phyloP scores from a whole-genome alignment of 495 filamentous ascomycete genomes.

The Aspergillus haitiensis region DNA sequence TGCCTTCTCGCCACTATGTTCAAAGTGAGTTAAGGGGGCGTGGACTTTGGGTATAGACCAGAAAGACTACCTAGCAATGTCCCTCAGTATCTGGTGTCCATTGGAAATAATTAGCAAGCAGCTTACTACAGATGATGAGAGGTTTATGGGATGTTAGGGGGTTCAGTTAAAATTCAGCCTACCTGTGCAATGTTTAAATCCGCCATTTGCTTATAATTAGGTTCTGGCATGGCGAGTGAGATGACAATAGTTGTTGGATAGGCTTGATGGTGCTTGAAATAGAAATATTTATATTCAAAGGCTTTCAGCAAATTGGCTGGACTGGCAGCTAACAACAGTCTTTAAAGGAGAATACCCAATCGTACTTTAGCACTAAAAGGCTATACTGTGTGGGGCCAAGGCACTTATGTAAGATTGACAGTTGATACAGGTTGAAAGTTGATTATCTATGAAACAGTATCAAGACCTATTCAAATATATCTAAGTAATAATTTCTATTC shows the following conservation, averaged over 20 bases:
- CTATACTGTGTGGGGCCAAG: too few species aligned
- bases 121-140: conserved; percentile 7
- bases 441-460: too few species aligned
- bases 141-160: conserved; percentile 17
- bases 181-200: conserved; percentile 6
- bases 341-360: too few species aligned
- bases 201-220: neutral
- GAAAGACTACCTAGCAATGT: conserved; percentile 1
- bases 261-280: neutral
- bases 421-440: too few species aligned
- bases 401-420: too few species aligned
- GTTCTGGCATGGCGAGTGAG: conserved; percentile 7
- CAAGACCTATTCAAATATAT: too few species aligned
- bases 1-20: conserved; percentile 54
- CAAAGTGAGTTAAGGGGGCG: neutral
- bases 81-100: conserved; percentile 2
- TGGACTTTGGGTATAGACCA: neutral
- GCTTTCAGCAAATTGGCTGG: too few species aligned
- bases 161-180: neutral
- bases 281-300: neutral
- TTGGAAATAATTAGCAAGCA: neutral
- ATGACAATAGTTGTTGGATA: neutral
- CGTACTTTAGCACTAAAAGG: too few species aligned
- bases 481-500: too few species aligned
- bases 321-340: too few species aligned